Base-by-base conservation (phyloP, 1,284 basidiomycete species). In the Irpex lacteus region DNA sequence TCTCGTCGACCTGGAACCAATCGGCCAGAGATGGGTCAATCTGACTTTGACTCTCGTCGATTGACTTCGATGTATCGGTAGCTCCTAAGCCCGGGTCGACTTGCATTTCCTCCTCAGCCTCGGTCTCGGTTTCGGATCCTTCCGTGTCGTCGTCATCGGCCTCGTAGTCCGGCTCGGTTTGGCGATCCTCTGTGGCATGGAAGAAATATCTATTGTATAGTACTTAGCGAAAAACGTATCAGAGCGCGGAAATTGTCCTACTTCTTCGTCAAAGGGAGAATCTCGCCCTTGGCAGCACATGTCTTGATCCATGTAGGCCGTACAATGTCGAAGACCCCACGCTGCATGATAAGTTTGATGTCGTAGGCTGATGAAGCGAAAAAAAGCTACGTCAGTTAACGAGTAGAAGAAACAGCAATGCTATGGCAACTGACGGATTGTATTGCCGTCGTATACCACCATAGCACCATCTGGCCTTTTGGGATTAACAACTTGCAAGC, bases 291-390 rank as follows among this genome's bases (percentile, higher is more conserved):
- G 3, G 82, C 78, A 53, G 96, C 82, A n/a, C 89, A 94, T 70
- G 95, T 92, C 54, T 82, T 73, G 59, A 98, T 80, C 94, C 95
- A 98, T 37, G 83, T 77, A 0, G 95, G 92, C 61, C 83, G 87
- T 62, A 97, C 78, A 59, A 96, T 84, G 70, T 94, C 91, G 63
- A 86, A 76, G 0, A 78, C 77, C 4, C 80, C 86, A 70, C 90
- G 90, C 66, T 90, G 79, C 63, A 86, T 89, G 70, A 85, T 81
- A 71, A 83, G 73, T 75, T 87, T 85, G 62, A 91, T 76, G 70
- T 90, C 86, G 67, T 88, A 89, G 1, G 89, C 89, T 92, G 5
- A 34, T 6, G 32, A 34, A 6, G 32, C 4, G 6, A 34, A 34
- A 60, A 8, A 36, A n/a, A 53, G 53, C 6, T 38, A 36, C 7